Evolutionary conservation across 768 basidiomycete species (phyloP), one percentile per base, ranked within the genome.

Genomic region (Mycena latifolia): DNA sequence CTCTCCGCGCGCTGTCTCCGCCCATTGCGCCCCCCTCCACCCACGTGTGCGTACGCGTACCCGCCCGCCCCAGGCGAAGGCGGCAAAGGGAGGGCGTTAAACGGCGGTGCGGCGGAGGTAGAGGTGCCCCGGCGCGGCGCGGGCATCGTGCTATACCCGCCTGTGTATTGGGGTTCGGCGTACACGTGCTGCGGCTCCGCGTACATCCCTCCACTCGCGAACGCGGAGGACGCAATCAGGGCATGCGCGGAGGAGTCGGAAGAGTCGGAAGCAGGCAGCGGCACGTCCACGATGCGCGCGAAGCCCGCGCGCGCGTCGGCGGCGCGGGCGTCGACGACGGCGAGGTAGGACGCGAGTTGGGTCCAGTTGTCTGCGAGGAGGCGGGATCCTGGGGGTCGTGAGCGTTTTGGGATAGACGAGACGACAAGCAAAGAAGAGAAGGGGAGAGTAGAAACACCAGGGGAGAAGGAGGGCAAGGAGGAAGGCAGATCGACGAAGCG

Each of bases 271-370:
- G 22, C 72, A n/a, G 74, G 76, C 50, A 73, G 61, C 31, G 77
- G 80, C n/a, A 80, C 74, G 43, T 71, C 73, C 0, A 76, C 76
- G 66, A 86, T 77, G 17, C 85, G 78, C 2, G 77, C 58, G 68
- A 86, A 88, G 0, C 79, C 79, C 0, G 77, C 75, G 27, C 89
- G 81, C 3, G 86, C 86, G 47, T 91, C 88, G 0, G 80, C 73
- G 0, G 81, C 78, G 29, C 83, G 80, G 35, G 80, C 41, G 45
- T 89, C 87, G 65, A 87, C 61, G 55, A 76, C 70, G 24, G 69
- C 68, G 52, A 90, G 79, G 69, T 85, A 85, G 37, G 79, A 79
- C 27, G 84, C 83, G 67, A 89, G 79, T 61, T 85, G 82, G 1
- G 71, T 52, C 88, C 88, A 90, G 27, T 78, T 77, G 22, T 88